Percentiles rank a stretch among this genome's conserved stretches.
phyloP scores from a whole-genome alignment of 352 stramenopile genomes.

The Globisporangium echinulatum region DNA sequence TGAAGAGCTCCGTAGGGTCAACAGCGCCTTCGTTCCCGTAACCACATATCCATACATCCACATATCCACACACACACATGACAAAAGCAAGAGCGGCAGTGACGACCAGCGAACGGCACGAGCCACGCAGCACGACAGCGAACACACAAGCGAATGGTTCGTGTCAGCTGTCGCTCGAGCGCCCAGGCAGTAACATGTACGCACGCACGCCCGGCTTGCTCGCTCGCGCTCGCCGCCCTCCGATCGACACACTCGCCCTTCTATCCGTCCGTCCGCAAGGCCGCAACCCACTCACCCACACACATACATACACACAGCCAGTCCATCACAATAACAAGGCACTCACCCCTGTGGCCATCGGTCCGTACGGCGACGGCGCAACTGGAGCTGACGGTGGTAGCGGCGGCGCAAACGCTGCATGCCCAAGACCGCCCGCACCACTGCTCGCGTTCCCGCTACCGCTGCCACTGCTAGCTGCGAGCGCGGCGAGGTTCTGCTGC shows the following conservation, averaged over 20 bases:
- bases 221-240: too few relatives aligned
- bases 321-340: conserved; percentile 2
- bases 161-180: not conserved
- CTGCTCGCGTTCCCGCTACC: conserved; percentile 6
- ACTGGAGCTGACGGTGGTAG: conserved; percentile 12
- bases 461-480: conserved; percentile 51
- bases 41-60: too few relatives aligned
- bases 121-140: not conserved
- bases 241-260: too few relatives aligned
- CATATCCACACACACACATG: conserved; percentile 4
- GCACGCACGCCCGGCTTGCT: too few relatives aligned
- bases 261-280: too few relatives aligned
- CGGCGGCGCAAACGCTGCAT: not conserved
- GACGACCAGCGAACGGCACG: conserved; percentile 1
- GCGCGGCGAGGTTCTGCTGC: conserved; percentile 75
- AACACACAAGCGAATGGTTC: not conserved
- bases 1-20: too few relatives aligned
- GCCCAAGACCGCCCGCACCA: too few relatives aligned
- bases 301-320: conserved; percentile 7
- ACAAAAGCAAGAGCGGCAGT: conserved; percentile 26
- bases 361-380: not conserved
- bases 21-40: too few relatives aligned
- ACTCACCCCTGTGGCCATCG: conserved; percentile 12
- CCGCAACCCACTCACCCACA: not conserved
- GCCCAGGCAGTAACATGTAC: too few relatives aligned